Base-by-base conservation (phyloP, 352 stramenopile genomes). In the Pelagophyceae sp. region DNA sequence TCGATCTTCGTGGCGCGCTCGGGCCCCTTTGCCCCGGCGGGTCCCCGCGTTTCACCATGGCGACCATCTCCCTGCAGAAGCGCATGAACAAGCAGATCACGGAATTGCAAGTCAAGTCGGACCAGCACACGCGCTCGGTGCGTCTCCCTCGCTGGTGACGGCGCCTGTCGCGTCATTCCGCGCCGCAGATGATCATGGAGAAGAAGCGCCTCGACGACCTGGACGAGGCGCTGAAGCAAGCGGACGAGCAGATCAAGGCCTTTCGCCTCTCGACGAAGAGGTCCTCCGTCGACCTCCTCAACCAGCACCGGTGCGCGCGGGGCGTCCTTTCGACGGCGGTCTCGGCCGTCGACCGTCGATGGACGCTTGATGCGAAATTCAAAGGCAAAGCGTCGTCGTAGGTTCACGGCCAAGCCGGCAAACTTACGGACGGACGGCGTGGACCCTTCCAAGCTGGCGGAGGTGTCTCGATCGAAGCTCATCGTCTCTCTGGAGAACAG, bases 391-490 rank as follows among this genome's bases (percentile, higher is more conserved):
- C 45, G 11, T 54, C 45, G 11, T 54, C 45, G 23, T n/a, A 75
- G 45, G 11, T 71, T 79, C n/a, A 82, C 83, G 32, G 78, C 82
- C 58, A 81, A 81, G 58, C 77, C 83, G 72, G 83, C 83, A 29
- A 84, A 86, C 65, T 38, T 80, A 65, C 64, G 82, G 51, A 80
- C 84, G 61, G 84, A 88, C 79, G 84, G 84, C 64, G 38, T 84
- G 5, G 82, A 87, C 78, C 82, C 84, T 23, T 80, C 75, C 25
- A 81, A 81, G 65, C 70, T 85, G 29, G 84, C 82, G 3, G 80
- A 87, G 64, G 72, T 77, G 29, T 85, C 85, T 77, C 82, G 85
- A 64, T 83, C 79, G 58, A 88, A 88, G 70, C 81, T 85, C 38
- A 76, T 88, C 61, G 80, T 81, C 31, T 83, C 81, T 27, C 79